Conservation (phyloP, 2,329 filamentous ascomycete species). For the Nigrospora osmanthi region DNA sequence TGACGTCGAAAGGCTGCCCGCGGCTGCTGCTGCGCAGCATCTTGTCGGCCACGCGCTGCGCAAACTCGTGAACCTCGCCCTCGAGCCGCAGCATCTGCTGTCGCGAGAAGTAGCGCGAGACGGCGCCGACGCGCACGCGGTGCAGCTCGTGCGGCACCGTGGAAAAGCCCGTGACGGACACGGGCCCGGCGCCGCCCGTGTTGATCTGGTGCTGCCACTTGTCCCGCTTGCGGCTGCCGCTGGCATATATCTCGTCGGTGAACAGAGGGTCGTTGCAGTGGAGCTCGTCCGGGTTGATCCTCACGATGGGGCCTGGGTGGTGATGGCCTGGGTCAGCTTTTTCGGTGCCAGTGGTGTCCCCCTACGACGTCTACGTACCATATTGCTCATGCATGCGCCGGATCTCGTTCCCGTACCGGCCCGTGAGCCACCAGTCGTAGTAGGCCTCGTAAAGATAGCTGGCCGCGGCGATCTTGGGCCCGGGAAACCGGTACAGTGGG, state of each 20-base stretch:
- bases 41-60: conserved; percentile 20
- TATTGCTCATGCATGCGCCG: conserved; percentile 13
- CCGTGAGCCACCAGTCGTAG: conserved; percentile 9
- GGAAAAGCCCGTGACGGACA: not conserved
- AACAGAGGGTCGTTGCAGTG: conserved; percentile 4
- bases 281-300: conserved; percentile 5
- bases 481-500: conserved; percentile 11
- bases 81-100: conserved; percentile 21
- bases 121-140: conserved; percentile 3
- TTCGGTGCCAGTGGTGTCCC: too few species aligned
- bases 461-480: conserved; percentile 10
- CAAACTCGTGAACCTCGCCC: conserved; percentile 14
- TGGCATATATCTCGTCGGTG: conserved; percentile 2
- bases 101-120: conserved; percentile 23
- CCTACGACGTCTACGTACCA: conserved; percentile 5
- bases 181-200: not conserved
- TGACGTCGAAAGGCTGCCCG: conserved; percentile 6
- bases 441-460: conserved; percentile 12
- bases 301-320: conserved; percentile 2
- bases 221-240: conserved; percentile 3
- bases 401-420: conserved; percentile 10
- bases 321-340: too few species aligned
- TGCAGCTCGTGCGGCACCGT: conserved; percentile 1
- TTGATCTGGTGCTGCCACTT: conserved; percentile 3
- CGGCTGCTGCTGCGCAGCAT: conserved; percentile 8